These are phyloP conservation scores for Candida dendrica DNA, from an alignment of 805 yeast species.

Conservation along the genomic window DNA sequence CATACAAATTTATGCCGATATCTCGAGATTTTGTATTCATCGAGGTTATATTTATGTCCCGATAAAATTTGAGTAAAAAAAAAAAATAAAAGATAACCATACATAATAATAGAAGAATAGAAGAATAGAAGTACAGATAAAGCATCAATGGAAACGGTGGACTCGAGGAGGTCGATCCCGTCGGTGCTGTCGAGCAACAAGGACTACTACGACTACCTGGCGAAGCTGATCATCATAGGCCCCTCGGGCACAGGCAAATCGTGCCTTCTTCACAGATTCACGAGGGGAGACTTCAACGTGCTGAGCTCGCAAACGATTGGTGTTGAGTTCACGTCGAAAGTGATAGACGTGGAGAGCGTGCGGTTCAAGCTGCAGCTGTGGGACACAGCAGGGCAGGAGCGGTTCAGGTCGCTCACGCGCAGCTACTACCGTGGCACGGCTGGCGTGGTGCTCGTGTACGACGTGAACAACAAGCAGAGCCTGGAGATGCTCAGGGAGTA, in stretches of 20 bases:
- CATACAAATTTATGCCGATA: too few species aligned
- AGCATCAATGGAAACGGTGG: neutral
- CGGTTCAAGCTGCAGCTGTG: conserved; percentile 23
- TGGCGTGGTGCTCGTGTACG: conserved; percentile 30
- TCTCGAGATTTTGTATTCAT: too few species aligned
- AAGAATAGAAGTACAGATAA: too few species aligned
- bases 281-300: conserved; percentile 17
- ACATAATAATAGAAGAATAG: too few species aligned
- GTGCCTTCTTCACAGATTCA: conserved; percentile 31
- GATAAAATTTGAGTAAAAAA: too few species aligned
- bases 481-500: conserved; percentile 23
- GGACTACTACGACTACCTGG: conserved; percentile 27
- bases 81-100: too few species aligned
- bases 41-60: too few species aligned
- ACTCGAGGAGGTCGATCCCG: neutral
- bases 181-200: neutral
- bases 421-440: conserved; percentile 31
- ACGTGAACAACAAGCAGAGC: conserved; percentile 19
- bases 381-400: conserved; percentile 33
- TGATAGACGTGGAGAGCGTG: conserved; percentile 15
- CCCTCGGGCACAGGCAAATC: conserved; percentile 38
- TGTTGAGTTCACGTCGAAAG: conserved; percentile 30
- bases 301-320: conserved; percentile 30
- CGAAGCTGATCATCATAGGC: conserved; percentile 35
- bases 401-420: conserved; percentile 31